These are phyloP conservation scores for Hymenoscyphus repandus DNA, from an alignment of 2,329 filamentous ascomycete genomes.

Conservation along the genomic window DNA sequence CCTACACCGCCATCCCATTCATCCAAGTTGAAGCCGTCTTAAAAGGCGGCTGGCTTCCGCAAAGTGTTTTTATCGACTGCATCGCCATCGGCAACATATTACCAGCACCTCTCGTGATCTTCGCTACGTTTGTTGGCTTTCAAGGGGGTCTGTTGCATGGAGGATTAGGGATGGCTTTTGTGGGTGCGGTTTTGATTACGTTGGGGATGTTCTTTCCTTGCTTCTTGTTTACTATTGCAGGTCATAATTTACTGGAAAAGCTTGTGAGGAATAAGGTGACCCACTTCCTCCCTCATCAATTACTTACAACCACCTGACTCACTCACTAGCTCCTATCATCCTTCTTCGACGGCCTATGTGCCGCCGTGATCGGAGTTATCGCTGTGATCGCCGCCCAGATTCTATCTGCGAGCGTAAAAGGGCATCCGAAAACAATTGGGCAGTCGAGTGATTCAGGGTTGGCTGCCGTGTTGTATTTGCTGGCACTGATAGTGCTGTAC, in stretches of 20 bases:
- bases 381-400: constrained; percentile 30
- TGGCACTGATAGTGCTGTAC: constrained; percentile 5
- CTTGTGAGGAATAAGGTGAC: constrained; percentile 31
- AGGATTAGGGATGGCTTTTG: constrained; percentile 28
- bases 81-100: constrained; percentile 33
- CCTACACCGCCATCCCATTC: constrained; percentile 33
- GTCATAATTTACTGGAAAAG: constrained; percentile 30
- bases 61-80: constrained; percentile 33
- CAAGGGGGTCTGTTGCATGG: constrained; percentile 29
- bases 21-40: constrained; percentile 33
- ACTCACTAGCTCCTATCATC: constrained; percentile 27
- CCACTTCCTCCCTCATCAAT: constrained; percentile 11
- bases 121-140: constrained; percentile 33
- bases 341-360: constrained; percentile 33
- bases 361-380: constrained; percentile 31
- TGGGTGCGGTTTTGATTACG: constrained; percentile 31
- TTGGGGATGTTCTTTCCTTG: constrained; percentile 34
- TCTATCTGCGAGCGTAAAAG: constrained; percentile 28
- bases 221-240: constrained; percentile 32
- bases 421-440: constrained; percentile 2
- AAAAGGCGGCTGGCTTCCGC: constrained; percentile 31
- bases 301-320: neutral
- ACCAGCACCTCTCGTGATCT: constrained; percentile 32
- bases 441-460: neutral
- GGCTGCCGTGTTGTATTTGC: constrained; percentile 5